Base-by-base conservation (phyloP, 371 early-diverging fungal genomes). In the Dichotomocladium elegans region DNA sequence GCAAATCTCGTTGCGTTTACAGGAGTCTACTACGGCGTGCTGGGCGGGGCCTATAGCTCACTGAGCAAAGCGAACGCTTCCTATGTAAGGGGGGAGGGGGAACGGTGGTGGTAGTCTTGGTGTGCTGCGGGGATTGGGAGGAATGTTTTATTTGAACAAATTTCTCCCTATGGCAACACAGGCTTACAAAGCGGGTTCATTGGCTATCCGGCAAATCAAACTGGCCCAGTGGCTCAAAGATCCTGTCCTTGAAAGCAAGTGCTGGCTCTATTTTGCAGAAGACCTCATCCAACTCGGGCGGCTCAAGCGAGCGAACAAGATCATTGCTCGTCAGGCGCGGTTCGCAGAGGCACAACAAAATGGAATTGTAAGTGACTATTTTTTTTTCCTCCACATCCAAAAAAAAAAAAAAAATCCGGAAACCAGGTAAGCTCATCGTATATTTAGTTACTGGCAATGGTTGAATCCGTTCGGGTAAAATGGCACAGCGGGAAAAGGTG, bases 181-280 rank as follows among this genome's bases (percentile, higher is more conserved):
- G 78, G 75, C 80, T 11, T 52, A 61, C 24, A 79, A 70, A 51
- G 80, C 80, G 14, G 63, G 70, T 17, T 44, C 53, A n/a, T 40
- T 79, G 15, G 80, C 80, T 1, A 47, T 62, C 11, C 68, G 59
- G 14, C 80, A 79, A 35, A 77, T 79, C 26, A 53, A 57, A 47
- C 35, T 77, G 19, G 80, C 80, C 0, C 64, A 68, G 46, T 61
- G 53, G 41, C 27, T 79, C 21, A 61, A 65, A 24, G 73, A 79
- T 31, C 65, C 69, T 1, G 48, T 77, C 26, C 52, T 70, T 24
- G 80, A 79, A 41, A 66, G 62, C 30, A 74, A 77, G 58, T 79
- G 80, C 42, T 79, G 80, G 80, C 47, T 79, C 7, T 79, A 79
- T 58, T 79, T 63, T 60, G 77, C 80, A 24, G 80, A 79, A 47